These are phyloP conservation scores for Catharanthus roseus DNA, from an alignment of 257 asterid species.

Conservation along the genomic window DNA sequence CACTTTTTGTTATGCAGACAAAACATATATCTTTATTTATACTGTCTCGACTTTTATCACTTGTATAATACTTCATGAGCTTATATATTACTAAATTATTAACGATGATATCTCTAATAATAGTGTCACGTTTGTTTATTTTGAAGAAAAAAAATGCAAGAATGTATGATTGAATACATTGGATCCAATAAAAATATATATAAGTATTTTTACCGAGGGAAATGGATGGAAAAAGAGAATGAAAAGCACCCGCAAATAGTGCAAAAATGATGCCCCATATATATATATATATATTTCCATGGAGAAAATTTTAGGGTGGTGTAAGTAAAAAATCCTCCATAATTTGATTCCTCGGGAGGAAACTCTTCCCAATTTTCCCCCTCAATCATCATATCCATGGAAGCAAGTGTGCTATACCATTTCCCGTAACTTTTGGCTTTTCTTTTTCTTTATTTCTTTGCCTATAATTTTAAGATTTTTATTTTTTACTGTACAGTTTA, in stretches of 20 bases:
- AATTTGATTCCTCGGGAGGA: neutral
- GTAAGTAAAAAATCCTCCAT: neutral
- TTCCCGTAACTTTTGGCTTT: slow-evolving; percentile 10
- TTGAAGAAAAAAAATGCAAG: too few relatives aligned
- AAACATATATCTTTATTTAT: too few relatives aligned
- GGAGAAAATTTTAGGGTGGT: neutral
- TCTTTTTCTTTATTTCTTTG: neutral
- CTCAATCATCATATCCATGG: neutral
- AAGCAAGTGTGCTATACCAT: neutral
- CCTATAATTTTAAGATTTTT: neutral
- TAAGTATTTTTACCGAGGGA: too few relatives aligned
- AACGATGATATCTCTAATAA: too few relatives aligned
- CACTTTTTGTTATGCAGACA: too few relatives aligned
- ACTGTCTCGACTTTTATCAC: too few relatives aligned
- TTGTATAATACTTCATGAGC: too few relatives aligned
- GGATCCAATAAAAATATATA: too few relatives aligned
- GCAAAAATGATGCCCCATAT: neutral
- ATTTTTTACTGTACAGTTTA: neutral
- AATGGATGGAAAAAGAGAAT: neutral
- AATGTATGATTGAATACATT: too few relatives aligned
- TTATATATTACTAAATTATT: too few relatives aligned
- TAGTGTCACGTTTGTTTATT: too few relatives aligned
- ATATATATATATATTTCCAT: neutral
- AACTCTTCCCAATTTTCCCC: neutral
- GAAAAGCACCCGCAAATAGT: neutral